Conservation (phyloP, 176 grass and related monocot genomes). For the Ampelocalamus luodianensis region DNA sequence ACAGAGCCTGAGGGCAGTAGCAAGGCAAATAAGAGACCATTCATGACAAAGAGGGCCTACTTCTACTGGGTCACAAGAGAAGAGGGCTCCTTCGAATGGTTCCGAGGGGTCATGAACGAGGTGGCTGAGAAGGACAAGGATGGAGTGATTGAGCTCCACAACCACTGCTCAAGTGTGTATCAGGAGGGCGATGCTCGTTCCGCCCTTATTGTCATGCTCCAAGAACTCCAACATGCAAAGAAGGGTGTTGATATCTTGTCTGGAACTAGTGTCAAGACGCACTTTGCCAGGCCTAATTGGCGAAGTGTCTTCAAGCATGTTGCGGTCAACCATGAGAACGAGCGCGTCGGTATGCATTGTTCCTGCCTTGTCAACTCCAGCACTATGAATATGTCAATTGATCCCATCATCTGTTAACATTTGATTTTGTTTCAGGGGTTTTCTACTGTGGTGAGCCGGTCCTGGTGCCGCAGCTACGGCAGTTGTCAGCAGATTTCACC, state of each 20-base stretch:
- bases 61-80: slow-evolving; percentile 98
- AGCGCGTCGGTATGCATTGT: slow-evolving; percentile 67
- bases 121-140: slow-evolving; percentile 85
- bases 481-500: slow-evolving; percentile 82
- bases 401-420: slow-evolving; percentile 24
- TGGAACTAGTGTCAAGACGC: slow-evolving; percentile 84
- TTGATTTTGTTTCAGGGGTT: slow-evolving; percentile 68
- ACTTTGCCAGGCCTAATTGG: slow-evolving; percentile 94
- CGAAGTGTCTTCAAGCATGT: slow-evolving; percentile 87
- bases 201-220: slow-evolving; percentile 93
- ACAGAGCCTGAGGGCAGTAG: slow-evolving; percentile 38
- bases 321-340: slow-evolving; percentile 68
- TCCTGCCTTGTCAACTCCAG: background rate
- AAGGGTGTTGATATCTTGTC: slow-evolving; percentile 87
- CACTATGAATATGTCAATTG: background rate
- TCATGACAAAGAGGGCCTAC: slow-evolving; percentile 84
- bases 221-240: slow-evolving; percentile 86
- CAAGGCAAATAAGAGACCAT: slow-evolving; percentile 52
- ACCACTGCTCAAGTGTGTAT: slow-evolving; percentile 90
- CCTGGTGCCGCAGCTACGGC: slow-evolving; percentile 68
- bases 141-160: slow-evolving; percentile 91
- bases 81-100: slow-evolving; percentile 95
- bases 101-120: slow-evolving; percentile 93
- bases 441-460: slow-evolving; percentile 95
- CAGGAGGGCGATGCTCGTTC: slow-evolving; percentile 92